These are phyloP conservation scores for Pseudotulostoma volvatum DNA, from an alignment of 495 filamentous ascomycete genomes.

Conservation along the genomic window DNA sequence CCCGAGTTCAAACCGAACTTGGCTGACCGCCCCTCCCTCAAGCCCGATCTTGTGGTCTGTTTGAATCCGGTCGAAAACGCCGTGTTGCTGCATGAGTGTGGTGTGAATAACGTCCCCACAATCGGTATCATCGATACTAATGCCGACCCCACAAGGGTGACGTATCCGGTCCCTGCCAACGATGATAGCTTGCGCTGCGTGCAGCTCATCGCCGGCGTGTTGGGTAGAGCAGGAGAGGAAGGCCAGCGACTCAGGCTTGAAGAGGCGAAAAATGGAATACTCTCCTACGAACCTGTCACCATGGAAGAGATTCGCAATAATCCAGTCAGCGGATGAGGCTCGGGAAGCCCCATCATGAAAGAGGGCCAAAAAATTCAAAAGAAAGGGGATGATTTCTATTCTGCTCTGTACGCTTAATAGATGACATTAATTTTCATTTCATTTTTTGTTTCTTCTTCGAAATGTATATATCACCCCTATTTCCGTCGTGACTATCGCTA, in stretches of 20 bases:
- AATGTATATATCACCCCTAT: too few species aligned
- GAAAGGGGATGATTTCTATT: too few species aligned
- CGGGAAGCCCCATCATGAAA: too few species aligned
- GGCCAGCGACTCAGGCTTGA: conserved; percentile 50
- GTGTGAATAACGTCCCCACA: conserved; percentile 72
- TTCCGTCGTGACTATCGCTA: too few species aligned
- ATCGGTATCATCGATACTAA: conserved; percentile 93
- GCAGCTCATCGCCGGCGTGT: conserved; percentile 64
- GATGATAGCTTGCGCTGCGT: conserved; percentile 82
- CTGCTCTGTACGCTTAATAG: too few species aligned
- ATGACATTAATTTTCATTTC: too few species aligned
- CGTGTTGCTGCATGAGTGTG: conserved; percentile 78
- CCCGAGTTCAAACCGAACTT: conserved; percentile 45
- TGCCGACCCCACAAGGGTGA: conserved; percentile 81
- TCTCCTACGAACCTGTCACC: conserved; percentile 38
- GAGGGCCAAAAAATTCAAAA: too few species aligned
- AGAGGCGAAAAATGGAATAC: conserved; percentile 40
- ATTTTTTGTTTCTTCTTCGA: too few species aligned
- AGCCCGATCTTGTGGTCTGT: conserved; percentile 84
- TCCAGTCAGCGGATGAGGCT: not conserved
- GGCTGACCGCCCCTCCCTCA: conserved; percentile 42
- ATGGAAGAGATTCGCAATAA: not conserved
- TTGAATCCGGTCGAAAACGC: conserved; percentile 89
- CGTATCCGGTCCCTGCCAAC: conserved; percentile 92
- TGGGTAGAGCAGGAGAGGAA: conserved; percentile 69